Evolutionary conservation across 2,329 filamentous ascomycete genomes (phyloP), one percentile per base, ranked within the genome.

Genomic region (Ramichloridium luteum): DNA sequence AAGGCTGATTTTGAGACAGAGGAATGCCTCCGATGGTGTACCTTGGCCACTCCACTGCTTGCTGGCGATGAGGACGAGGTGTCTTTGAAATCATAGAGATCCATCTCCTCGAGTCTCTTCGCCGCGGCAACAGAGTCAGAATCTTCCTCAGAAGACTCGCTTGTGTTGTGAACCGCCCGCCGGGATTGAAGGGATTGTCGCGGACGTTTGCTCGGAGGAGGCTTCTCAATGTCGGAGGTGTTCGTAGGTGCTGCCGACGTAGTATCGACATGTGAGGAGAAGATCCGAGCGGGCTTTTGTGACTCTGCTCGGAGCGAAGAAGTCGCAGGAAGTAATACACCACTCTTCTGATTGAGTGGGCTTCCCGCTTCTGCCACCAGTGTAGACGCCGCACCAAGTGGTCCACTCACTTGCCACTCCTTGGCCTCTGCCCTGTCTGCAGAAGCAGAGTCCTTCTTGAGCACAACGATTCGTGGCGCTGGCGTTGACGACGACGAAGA

Each of bases 11-110:
- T 51, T 4, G 40, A 41, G 9, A 46, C 41, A 32, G 43, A 47
- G 4, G 47, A 49, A 32, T 52, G 49, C 22, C 49, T 30, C 14
- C 49, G 31, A 13, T 46, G 39, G 5, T 28, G 28, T 17, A 12
- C 25, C 16, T 27, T 27, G 8, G n/a, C 20, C 11, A 25, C 29
- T 23, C n/a, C n/a, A 14, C 15, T 25, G 17, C 16, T 33, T 31
- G 17, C 6, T 9, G 33, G 13, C n/a, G 36, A 25, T 3, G 47
- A 35, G 9, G 46, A 47, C 10, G 52, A 52, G 0, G 46, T 44
- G 8, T 54, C 48, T 20, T 49, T 52, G 39, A 55, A 51, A 12
- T 54, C 50, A 33, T 55, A 54, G 3, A 56, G 27, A 11, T 51
- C 50, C 12, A 51, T 27, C 10, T 54, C 52, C 13, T 50, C 43